Base-by-base conservation (phyloP, 441 rosid species). In the Geranium incanum region DNA sequence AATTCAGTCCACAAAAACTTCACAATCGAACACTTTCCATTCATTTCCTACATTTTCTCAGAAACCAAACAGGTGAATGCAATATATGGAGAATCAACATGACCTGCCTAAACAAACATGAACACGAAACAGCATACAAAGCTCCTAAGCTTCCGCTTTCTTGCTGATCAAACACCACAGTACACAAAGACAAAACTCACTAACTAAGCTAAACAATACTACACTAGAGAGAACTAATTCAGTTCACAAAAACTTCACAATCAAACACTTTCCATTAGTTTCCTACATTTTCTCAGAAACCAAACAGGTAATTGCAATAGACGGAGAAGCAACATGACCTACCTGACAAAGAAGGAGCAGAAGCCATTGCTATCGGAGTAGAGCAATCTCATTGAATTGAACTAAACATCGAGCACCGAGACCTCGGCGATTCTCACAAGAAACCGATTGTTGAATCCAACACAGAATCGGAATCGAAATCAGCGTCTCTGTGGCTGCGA, bases 261-360 rank as follows among this genome's bases (percentile, higher is more conserved):
- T 28, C 33, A 28, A 28, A 28, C 33, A 28, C 33, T 28, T 28
- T 28, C 33, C 33, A 28, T 28, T 2, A 28, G 33, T 28, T 28
- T 2, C 33, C 33, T 28, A 28, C 33, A 28, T 28, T 28, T 28
- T 28, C 33, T 28, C 33, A 28, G 33, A 28, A 28, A 28, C 33
- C 33, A 28, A 28, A 28, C 33, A 28, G 33, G 33, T 28, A 28
- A 28, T 28, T 2, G 33, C 33, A 28, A 28, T 2, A 28, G 3
- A 28, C 33, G 33, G 3, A 28, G 33, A 28, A 72, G 68, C 55
- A 57, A 19, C 64, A 8, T 59, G 33, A 13, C 81, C 70, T 18
- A 93, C 97, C 96, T 68, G 96, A 86, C 85, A 88, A 76, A 45
- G 97, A 86, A 85, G 96, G 69, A 88, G 87, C 85, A 80, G 85